phyloP scores from a whole-genome alignment of 2,329 filamentous ascomycete genomes.

The Coniochaeta hoffmannii region DNA sequence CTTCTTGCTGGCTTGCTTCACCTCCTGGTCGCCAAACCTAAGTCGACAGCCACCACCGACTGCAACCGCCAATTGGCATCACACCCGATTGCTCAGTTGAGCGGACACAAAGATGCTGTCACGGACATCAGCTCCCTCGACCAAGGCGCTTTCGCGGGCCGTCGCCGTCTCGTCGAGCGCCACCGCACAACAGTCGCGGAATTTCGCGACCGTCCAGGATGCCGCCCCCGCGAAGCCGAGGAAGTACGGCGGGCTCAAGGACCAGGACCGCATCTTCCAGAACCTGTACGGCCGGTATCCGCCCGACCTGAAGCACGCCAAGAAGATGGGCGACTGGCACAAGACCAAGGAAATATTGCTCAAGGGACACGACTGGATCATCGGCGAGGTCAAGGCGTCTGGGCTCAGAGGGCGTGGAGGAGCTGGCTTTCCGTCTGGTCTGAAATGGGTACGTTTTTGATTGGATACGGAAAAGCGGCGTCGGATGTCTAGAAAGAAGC shows the following conservation, averaged over 20 bases:
- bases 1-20: constrained; percentile 12
- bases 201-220: constrained; percentile 77
- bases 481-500: neutral
- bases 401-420: constrained; percentile 92
- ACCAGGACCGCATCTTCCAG: constrained; percentile 98
- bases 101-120: constrained; percentile 36
- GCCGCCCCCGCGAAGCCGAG: constrained; percentile 52
- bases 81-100: constrained; percentile 25
- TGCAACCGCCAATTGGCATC: constrained; percentile 23
- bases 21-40: constrained; percentile 5
- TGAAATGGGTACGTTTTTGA: constrained; percentile 80
- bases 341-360: constrained; percentile 97
- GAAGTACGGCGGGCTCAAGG: constrained; percentile 78
- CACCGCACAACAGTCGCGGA: constrained; percentile 47
- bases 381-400: constrained; percentile 93
- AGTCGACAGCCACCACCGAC: constrained; percentile 8
- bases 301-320: constrained; percentile 83
- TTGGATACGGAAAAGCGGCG: neutral
- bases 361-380: constrained; percentile 99
- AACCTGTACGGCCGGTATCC: constrained; percentile 95
- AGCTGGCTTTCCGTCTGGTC: constrained; percentile 92
- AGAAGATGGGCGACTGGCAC: constrained; percentile 99
- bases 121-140: constrained; percentile 31
- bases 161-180: constrained; percentile 25
- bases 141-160: constrained; percentile 30